Percentiles rank a stretch among this genome's conserved stretches.
phyloP scores from a whole-genome alignment of 225 moss, liverwort and hornwort genomes.

The Rhytidiadelphus loreus region DNA sequence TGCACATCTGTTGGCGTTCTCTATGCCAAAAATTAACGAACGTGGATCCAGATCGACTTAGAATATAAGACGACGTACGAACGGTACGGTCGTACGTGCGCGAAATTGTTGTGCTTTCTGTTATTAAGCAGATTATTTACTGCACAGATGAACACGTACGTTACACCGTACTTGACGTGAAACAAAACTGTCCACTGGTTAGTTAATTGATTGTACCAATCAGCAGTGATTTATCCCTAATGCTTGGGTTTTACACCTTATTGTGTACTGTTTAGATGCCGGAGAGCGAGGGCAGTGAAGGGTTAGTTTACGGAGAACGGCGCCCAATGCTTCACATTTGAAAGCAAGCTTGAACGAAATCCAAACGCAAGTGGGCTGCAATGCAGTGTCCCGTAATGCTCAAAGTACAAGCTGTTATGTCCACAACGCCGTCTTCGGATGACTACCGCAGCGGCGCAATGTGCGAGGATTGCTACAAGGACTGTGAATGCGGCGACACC shows the following conservation, averaged over 20 bases:
- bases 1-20: background rate
- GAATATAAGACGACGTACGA: background rate
- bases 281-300: background rate
- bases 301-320: background rate
- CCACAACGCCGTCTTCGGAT: conserved; percentile 3
- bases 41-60: background rate
- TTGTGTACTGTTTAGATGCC: background rate
- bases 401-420: background rate
- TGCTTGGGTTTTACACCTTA: background rate
- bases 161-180: background rate
- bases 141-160: background rate
- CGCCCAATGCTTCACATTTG: background rate
- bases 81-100: background rate
- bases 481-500: background rate
- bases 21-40: background rate
- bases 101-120: background rate
- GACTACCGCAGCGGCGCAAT: background rate
- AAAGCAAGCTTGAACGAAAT: background rate
- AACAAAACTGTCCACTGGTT: background rate
- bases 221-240: background rate
- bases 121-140: background rate
- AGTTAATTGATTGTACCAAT: background rate
- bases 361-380: background rate
- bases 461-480: background rate
- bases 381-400: conserved; percentile 16